Evolutionary conservation across 2,329 filamentous ascomycete species (phyloP), one percentile per base, ranked within the genome.

Genomic region (Chaetothyriales sp.): DNA sequence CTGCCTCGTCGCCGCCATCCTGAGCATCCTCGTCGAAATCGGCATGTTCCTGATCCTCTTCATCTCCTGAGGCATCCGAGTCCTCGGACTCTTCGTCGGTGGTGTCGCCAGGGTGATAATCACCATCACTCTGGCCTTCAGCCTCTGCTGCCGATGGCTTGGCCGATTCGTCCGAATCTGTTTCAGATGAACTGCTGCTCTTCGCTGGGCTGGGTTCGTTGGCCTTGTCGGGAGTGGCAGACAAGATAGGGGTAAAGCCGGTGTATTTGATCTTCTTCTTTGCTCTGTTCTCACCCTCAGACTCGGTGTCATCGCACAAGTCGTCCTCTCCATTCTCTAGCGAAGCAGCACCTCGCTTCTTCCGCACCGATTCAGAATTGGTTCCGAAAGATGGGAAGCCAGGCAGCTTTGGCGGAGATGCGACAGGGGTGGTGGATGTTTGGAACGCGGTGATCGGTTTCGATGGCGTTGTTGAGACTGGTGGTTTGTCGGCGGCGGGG

Each of bases 131-230:
- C 25, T 64, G 71, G 55, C 72, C 69, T 44, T 74, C 70, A 43
- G 75, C 72, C 49, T 74, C 71, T 12, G 74, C 73, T 6, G 74
- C 71, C 48, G 73, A 71, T 2, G 66, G 70, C 60, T 73, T 74
- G 47, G 67, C 66, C 28, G 63, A 61, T 48, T 68, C 63, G 18
- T 67, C 65, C 5, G 71, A 65, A 49, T 62, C 60, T 36, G 55
- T 55, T 22, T 65, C 45, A 12, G 19, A 47, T n/a, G 45, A 18
- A 3, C 25, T 28, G 9, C 25, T 28, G n/a, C 45, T 20, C 8
- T 7, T 63, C 4, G 45, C 18, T 26, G 20, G 18, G 19, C 28
- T 26, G 47, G n/a, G 36, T 2, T 49, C 19, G 8, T 36, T 49
- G 36, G 47, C 22, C 6, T 43, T 44, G 19, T 18, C 10, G 20